Percentiles rank a stretch among this genome's conserved stretches.
Evolutionary conservation across 148 eudicot species (phyloP).

Genomic region (Amaranthus palmeri): DNA sequence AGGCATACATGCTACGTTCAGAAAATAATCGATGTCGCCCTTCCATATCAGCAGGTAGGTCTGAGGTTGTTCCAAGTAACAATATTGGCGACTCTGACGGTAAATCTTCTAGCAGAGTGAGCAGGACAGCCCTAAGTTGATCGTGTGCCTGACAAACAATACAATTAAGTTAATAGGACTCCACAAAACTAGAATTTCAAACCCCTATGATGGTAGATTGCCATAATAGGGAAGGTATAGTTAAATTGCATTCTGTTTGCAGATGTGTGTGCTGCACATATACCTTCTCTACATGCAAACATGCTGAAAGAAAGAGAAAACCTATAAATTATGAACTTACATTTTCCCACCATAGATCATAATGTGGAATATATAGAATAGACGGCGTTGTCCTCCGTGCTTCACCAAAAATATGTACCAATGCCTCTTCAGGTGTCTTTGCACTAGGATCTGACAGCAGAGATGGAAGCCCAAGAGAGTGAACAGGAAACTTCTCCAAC

Average conservation of each 20-base stretch:
- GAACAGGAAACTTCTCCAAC: constrained; percentile 98
- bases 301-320: background rate
- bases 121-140: constrained; percentile 85
- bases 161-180: constrained; percentile 15
- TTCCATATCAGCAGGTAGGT: constrained; percentile 42
- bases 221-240: background rate
- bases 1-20: constrained; percentile 62
- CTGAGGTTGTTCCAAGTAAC: constrained; percentile 68
- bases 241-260: background rate
- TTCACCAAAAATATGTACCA: constrained; percentile 95
- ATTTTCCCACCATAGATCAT: constrained; percentile 94
- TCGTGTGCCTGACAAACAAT: constrained; percentile 75
- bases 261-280: background rate
- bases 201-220: background rate
- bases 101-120: constrained; percentile 77
- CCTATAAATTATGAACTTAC: constrained; percentile 40
- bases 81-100: constrained; percentile 93
- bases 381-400: constrained; percentile 97
- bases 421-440: constrained; percentile 96
- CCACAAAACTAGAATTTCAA: background rate
- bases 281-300: background rate
- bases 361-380: constrained; percentile 83
- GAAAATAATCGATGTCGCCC: constrained; percentile 50
- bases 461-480: constrained; percentile 92
- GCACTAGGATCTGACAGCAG: constrained; percentile 99